Conservation (phyloP, 2,329 filamentous ascomycete species). For the Aspergillus quadrilineatus region DNA sequence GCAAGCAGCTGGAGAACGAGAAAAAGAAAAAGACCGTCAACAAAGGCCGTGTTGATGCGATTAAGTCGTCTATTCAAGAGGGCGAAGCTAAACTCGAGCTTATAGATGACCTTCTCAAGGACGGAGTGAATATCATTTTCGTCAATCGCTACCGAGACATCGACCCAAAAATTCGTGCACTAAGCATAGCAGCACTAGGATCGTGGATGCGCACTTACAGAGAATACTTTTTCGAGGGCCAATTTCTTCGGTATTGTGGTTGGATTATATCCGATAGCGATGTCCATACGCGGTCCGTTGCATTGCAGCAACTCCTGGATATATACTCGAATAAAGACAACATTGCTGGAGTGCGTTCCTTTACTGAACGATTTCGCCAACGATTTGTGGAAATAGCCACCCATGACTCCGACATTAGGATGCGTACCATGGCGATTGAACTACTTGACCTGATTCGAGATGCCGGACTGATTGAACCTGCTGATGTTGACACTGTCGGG, state of each 20-base stretch:
- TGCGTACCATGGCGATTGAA: slow-evolving; percentile 77
- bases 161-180: slow-evolving; percentile 81
- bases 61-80: slow-evolving; percentile 70
- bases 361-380: slow-evolving; percentile 86
- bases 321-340: slow-evolving; percentile 80
- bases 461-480: slow-evolving; percentile 81
- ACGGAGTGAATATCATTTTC: slow-evolving; percentile 90
- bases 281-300: slow-evolving; percentile 74
- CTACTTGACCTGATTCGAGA: slow-evolving; percentile 79
- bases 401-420: slow-evolving; percentile 74
- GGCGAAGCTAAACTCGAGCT: slow-evolving; percentile 67
- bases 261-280: slow-evolving; percentile 89
- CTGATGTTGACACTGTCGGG: slow-evolving; percentile 85
- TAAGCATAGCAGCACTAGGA: slow-evolving; percentile 83
- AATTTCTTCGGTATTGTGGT: slow-evolving; percentile 88
- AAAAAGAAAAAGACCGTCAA: slow-evolving; percentile 70
- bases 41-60: slow-evolving; percentile 71
- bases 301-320: slow-evolving; percentile 75
- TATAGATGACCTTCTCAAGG: slow-evolving; percentile 71
- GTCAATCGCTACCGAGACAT: slow-evolving; percentile 94
- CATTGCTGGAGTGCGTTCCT: slow-evolving; percentile 74
- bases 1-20: slow-evolving; percentile 76
- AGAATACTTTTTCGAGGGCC: slow-evolving; percentile 83
- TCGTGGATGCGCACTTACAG: slow-evolving; percentile 85
- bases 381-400: slow-evolving; percentile 91